phyloP scores from a whole-genome alignment of 2,329 filamentous ascomycete genomes.

The Penicillium thymicola region DNA sequence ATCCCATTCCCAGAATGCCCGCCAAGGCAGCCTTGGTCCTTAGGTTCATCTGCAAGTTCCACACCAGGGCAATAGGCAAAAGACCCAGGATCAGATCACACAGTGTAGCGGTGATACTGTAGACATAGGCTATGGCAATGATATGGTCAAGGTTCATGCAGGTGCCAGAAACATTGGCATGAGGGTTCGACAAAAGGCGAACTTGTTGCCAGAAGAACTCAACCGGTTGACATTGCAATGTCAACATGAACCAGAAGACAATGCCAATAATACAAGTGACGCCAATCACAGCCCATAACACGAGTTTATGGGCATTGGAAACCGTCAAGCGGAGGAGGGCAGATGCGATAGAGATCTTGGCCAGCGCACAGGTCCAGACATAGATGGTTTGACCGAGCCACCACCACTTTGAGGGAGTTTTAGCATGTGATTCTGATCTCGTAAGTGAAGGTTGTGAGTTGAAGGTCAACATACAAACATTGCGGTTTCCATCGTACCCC shows the following conservation, averaged over 20 bases:
- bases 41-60: constrained; percentile 53
- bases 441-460: not conserved
- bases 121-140: constrained; percentile 52
- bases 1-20: constrained; percentile 56
- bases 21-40: constrained; percentile 53
- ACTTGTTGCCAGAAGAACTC: constrained; percentile 49
- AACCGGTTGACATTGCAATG: constrained; percentile 54
- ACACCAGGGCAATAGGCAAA: constrained; percentile 54
- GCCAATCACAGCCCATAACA: constrained; percentile 49
- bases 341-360: constrained; percentile 53
- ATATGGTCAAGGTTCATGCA: constrained; percentile 48
- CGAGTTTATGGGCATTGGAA: constrained; percentile 43
- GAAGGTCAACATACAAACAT: not conserved
- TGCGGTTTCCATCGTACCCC: constrained; percentile 24
- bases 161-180: constrained; percentile 22
- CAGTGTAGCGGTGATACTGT: constrained; percentile 47
- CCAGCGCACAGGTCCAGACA: constrained; percentile 46
- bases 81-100: constrained; percentile 55
- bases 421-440: not conserved
- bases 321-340: constrained; percentile 54
- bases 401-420: constrained; percentile 40
- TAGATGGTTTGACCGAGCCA: constrained; percentile 58
- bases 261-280: constrained; percentile 46
- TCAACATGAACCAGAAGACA: constrained; percentile 51
- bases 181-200: constrained; percentile 15